Base-by-base conservation (phyloP, 2,329 filamentous ascomycete genomes). In the Thyridium curvatum region DNA sequence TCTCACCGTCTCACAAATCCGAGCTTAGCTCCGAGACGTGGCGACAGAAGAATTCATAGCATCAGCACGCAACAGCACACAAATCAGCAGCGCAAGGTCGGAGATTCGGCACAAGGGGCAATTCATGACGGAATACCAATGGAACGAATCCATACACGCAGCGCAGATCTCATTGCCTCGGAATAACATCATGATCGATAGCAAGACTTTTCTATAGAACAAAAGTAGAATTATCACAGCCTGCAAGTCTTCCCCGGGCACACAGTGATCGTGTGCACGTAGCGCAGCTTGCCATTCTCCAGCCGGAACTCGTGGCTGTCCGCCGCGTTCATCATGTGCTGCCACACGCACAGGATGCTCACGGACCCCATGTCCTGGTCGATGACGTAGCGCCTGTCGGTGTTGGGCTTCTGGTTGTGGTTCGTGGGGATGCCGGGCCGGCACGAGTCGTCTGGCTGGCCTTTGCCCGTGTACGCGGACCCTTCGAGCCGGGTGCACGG, bases 401-500 rank as follows among this genome's bases (percentile, higher is more conserved):
- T 47, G 30, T 54, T 55, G 3, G 52, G 50, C 16, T 45, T 43
- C 40, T 45, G 40, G 30, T 39, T 39, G 32, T 42, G 43, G 33
- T 54, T 52, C 3, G 43, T 40, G 8, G 51, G 52, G 12, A 53
- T 50, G 8, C 52, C 53, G 1, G 43, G 33, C 34, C 45, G 47
- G 49, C 53, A 56, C 8, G 44, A 44, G 38, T 52, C 50, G 33
- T 45, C 42, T 3, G 46, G 33, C 10, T 13, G n/a, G 10, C 47
- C 49, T 17, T 38, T 44, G 1, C 49, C 49, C 14, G 51, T 54
- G 36, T 58, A 47, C 47, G 50, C 42, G 18, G 40, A 40, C 12
- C 51, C 52, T 38, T 54, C 51, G 4, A 55, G 53, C 6, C 60
- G 51, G n/a, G 41, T 50, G 46, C 60, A 63, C 1, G 58, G 59